Percentiles rank a stretch among this genome's conserved stretches.
Evolutionary conservation across 331 rosid species (phyloP).

Genomic region (Phaseolus coccineus): DNA sequence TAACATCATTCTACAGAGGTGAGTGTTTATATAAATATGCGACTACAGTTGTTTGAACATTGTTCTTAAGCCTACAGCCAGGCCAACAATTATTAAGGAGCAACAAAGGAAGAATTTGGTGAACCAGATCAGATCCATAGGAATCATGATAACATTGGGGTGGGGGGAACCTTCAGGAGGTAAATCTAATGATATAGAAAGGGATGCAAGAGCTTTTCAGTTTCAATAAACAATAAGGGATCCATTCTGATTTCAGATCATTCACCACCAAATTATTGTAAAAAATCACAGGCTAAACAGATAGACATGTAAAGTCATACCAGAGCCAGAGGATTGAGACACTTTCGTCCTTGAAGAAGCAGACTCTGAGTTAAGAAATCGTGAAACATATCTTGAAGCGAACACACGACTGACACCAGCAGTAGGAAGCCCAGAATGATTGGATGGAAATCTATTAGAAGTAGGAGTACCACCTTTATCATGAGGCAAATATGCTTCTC

Average conservation of each 20-base stretch:
- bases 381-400: slow-evolving; percentile 82
- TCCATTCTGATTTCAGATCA: slow-evolving; percentile 33
- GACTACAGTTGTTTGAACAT: not conserved
- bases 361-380: slow-evolving; percentile 76
- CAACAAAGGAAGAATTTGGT: not conserved
- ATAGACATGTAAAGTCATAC: slow-evolving; percentile 53
- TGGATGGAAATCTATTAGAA: slow-evolving; percentile 71
- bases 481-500: slow-evolving; percentile 97
- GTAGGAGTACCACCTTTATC: slow-evolving; percentile 86
- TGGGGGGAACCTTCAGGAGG: not conserved
- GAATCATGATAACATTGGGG: not conserved
- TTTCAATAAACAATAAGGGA: not conserved
- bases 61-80: not conserved
- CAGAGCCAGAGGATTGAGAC: slow-evolving; percentile 74
- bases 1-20: not conserved
- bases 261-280: slow-evolving; percentile 26
- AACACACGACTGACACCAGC: slow-evolving; percentile 68
- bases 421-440: slow-evolving; percentile 66
- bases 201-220: not conserved
- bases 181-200: slow-evolving; percentile 24
- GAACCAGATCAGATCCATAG: not conserved
- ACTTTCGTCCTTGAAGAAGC: slow-evolving; percentile 59
- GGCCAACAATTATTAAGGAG: not conserved
- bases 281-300: slow-evolving; percentile 19
- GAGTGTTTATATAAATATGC: not conserved